Conservation (phyloP, 352 stramenopile species). For the Phytophthora ramorum region DNA sequence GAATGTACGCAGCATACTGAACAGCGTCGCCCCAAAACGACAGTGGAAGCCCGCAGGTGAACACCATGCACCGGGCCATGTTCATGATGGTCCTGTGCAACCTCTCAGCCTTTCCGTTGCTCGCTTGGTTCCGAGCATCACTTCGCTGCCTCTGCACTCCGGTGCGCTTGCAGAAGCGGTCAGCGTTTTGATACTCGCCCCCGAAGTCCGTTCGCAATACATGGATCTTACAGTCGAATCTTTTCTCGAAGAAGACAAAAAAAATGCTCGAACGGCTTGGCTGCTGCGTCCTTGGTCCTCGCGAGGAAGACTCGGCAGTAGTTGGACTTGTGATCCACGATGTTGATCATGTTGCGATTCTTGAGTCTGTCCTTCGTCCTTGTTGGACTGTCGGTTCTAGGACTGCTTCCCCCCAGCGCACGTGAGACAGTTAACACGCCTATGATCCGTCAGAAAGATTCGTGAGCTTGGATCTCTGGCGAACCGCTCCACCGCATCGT, state of each 20-base stretch:
- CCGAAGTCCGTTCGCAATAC: slow-evolving; percentile 21
- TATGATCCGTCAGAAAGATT: slow-evolving; percentile 6
- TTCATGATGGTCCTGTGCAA: slow-evolving; percentile 23
- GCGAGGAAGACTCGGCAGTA: slow-evolving; percentile 22
- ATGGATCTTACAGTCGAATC: slow-evolving; percentile 4
- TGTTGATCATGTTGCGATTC: slow-evolving; percentile 25
- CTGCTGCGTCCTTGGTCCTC: slow-evolving; percentile 11
- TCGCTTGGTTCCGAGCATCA: slow-evolving; percentile 27
- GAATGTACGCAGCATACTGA: slow-evolving; percentile 34
- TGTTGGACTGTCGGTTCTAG: not conserved
- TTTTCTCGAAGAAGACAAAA: slow-evolving; percentile 11
- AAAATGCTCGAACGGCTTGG: slow-evolving; percentile 17
- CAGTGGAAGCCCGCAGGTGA: slow-evolving; percentile 31
- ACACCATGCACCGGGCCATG: slow-evolving; percentile 38
- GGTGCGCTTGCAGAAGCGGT: slow-evolving; percentile 32
- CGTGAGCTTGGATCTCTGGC: not conserved
- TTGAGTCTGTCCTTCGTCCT: slow-evolving; percentile 3
- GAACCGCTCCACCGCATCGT: not conserved
- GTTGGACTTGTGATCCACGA: slow-evolving; percentile 13
- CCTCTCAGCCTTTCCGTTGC: slow-evolving; percentile 38
- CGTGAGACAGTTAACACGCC: slow-evolving; percentile 10
- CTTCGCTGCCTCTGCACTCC: slow-evolving; percentile 17
- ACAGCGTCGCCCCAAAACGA: slow-evolving; percentile 32
- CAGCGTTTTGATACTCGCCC: slow-evolving; percentile 32
- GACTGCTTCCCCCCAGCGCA: slow-evolving; percentile 22